Evolutionary conservation across 1,139 yeast species (phyloP).

Genomic region (Zygosaccharomyces sapae): DNA sequence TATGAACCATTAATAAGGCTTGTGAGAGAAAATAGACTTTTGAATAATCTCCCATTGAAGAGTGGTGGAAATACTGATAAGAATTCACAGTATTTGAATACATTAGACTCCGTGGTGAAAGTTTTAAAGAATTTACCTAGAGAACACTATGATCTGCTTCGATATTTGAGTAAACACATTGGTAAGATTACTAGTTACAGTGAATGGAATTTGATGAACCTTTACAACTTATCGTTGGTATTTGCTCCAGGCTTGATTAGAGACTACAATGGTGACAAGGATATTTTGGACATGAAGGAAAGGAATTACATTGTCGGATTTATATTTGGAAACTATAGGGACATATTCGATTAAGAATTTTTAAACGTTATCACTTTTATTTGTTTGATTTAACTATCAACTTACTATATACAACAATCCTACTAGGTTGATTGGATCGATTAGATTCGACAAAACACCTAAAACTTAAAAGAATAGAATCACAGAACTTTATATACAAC

Average conservation of each 20-base stretch:
- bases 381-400: too few species aligned
- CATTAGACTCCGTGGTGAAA: conserved; percentile 37
- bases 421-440: too few species aligned
- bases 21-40: conserved; percentile 39
- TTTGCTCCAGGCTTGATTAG: conserved; percentile 93
- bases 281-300: conserved; percentile 78
- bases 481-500: background rate
- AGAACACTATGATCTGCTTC: conserved; percentile 62
- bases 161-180: conserved; percentile 59
- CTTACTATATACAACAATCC: too few species aligned
- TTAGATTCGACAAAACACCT: too few species aligned
- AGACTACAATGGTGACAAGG: conserved; percentile 76
- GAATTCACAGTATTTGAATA: conserved; percentile 10
- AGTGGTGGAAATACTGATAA: conserved; percentile 6
- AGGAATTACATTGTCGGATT: conserved; percentile 79
- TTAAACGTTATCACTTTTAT: too few species aligned
- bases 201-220: conserved; percentile 66
- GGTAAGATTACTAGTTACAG: conserved; percentile 49
- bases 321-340: conserved; percentile 50
- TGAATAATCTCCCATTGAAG: conserved; percentile 26
- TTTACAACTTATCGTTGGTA: conserved; percentile 80
- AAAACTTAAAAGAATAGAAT: background rate
- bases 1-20: conserved; percentile 64
- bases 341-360: conserved; percentile 11
- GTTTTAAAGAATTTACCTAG: conserved; percentile 51